Conservation (phyloP, 139 green algal genomes). For the Nannochloris sp. region DNA sequence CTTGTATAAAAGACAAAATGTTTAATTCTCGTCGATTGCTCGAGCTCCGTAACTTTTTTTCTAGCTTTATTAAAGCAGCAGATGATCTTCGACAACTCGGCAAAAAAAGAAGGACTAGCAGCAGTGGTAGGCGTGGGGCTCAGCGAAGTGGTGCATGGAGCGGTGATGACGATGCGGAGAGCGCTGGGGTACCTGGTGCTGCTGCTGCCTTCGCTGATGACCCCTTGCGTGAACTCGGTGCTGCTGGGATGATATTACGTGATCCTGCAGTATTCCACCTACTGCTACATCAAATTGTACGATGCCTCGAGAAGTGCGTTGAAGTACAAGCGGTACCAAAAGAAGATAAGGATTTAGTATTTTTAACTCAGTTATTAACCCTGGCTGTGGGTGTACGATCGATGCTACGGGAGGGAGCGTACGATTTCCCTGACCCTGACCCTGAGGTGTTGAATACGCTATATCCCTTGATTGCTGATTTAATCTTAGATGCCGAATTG, state of each 20-base stretch:
- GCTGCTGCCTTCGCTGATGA: slow-evolving; percentile 20
- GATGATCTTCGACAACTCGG: too few species aligned
- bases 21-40: slow-evolving; percentile 38
- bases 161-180: slow-evolving; percentile 26
- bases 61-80: neutral
- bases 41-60: slow-evolving; percentile 49
- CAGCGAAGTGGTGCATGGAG: neutral
- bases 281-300: slow-evolving; percentile 48
- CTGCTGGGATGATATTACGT: slow-evolving; percentile 61
- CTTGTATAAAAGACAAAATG: slow-evolving; percentile 32
- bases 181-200: slow-evolving; percentile 13
- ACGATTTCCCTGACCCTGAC: slow-evolving; percentile 17
- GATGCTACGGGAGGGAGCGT: slow-evolving; percentile 28
- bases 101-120: too few species aligned
- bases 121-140: too few species aligned
- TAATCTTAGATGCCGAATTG: slow-evolving; percentile 35
- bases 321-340: slow-evolving; percentile 30
- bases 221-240: slow-evolving; percentile 44
- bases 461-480: slow-evolving; percentile 33
- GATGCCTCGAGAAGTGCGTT: slow-evolving; percentile 25
- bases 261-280: slow-evolving; percentile 65
- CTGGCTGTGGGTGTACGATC: slow-evolving; percentile 9
- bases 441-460: slow-evolving; percentile 32
- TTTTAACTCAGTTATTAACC: slow-evolving; percentile 58
- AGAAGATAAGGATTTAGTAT: slow-evolving; percentile 38